Evolutionary conservation across 225 moss, liverwort and hornwort species (phyloP).

Genomic region (Takakia lepidozioides): DNA sequence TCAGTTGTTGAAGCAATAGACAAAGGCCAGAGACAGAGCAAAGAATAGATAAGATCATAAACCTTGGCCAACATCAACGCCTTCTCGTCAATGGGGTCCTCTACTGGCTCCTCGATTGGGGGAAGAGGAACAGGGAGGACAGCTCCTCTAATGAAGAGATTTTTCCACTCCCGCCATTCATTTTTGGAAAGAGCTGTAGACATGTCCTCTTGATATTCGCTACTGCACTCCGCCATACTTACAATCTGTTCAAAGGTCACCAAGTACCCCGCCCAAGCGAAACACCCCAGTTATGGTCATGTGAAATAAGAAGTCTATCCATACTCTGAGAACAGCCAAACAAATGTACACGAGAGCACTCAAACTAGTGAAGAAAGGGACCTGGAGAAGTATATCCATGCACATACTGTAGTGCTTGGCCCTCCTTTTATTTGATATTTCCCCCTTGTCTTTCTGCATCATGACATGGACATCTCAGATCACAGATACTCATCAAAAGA

Average conservation of each 20-base stretch:
- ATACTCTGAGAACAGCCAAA: background rate
- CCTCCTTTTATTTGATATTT: slow-evolving; percentile 10
- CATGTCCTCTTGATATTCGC: slow-evolving; percentile 57
- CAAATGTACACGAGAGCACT: no score
- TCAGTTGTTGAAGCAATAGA: no score
- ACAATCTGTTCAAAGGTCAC: slow-evolving; percentile 52
- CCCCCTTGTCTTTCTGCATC: slow-evolving; percentile 19
- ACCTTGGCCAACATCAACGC: slow-evolving; percentile 62
- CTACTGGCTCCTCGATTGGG: slow-evolving; percentile 5
- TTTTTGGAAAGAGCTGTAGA: slow-evolving; percentile 41
- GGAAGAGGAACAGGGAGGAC: slow-evolving; percentile 43
- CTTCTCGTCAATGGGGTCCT: slow-evolving; percentile 43
- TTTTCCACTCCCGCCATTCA: slow-evolving; percentile 71
- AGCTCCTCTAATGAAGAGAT: slow-evolving; percentile 59
- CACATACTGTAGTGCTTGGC: slow-evolving; percentile 36
- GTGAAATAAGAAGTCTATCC: background rate
- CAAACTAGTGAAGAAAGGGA: background rate
- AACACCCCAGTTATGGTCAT: background rate
- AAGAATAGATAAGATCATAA: background rate
- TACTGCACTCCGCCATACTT: slow-evolving; percentile 62
- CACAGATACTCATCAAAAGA: no score
- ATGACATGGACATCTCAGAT: background rate
- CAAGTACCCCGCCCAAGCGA: no score
- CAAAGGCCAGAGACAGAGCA: no score
- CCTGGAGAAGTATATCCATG: slow-evolving; percentile 42